Percentiles rank a stretch among this genome's conserved stretches.
These are phyloP conservation scores for Fomitopsis palustris DNA, from an alignment of 1,284 basidiomycete genomes.

Conservation along the genomic window DNA sequence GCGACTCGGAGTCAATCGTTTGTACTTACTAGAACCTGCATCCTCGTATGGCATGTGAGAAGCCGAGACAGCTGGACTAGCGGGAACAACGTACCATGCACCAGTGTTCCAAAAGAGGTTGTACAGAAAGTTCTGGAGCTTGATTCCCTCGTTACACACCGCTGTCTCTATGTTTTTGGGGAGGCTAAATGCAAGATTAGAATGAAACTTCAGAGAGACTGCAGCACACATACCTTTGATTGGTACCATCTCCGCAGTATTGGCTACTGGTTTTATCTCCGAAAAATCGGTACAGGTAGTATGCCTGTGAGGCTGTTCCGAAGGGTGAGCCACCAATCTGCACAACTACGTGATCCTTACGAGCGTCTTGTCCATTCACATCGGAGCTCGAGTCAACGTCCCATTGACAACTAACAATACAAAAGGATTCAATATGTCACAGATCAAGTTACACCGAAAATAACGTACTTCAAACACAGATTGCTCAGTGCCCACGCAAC, in stretches of 20 bases:
- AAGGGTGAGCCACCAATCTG: background rate
- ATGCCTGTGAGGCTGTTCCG: no score
- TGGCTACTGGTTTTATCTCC: background rate
- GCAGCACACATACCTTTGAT: slow-evolving; percentile 2
- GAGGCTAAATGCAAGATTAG: background rate
- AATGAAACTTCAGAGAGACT: no score
- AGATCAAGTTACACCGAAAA: background rate
- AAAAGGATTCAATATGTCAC: no score
- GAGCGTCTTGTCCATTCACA: slow-evolving; percentile 11
- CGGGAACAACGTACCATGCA: slow-evolving; percentile 7
- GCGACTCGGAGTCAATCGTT: background rate
- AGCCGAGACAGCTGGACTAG: background rate
- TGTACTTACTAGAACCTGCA: slow-evolving; percentile 16
- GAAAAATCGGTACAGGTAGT: slow-evolving; percentile 1
- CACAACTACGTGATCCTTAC: background rate
- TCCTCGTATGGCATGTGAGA: background rate
- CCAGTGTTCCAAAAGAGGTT: slow-evolving; percentile 13
- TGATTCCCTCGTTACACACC: slow-evolving; percentile 11
- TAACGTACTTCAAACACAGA: slow-evolving; percentile 15
- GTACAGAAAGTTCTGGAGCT: slow-evolving; percentile 13
- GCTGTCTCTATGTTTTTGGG: slow-evolving; percentile 7
- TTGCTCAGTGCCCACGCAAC: slow-evolving; percentile 18
- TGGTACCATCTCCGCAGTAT: slow-evolving; percentile 3
- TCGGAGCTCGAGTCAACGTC: background rate
- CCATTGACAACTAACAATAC: slow-evolving; percentile 12